Base-by-base conservation (phyloP, 345 rosid species). In the Physaria fendleri region DNA sequence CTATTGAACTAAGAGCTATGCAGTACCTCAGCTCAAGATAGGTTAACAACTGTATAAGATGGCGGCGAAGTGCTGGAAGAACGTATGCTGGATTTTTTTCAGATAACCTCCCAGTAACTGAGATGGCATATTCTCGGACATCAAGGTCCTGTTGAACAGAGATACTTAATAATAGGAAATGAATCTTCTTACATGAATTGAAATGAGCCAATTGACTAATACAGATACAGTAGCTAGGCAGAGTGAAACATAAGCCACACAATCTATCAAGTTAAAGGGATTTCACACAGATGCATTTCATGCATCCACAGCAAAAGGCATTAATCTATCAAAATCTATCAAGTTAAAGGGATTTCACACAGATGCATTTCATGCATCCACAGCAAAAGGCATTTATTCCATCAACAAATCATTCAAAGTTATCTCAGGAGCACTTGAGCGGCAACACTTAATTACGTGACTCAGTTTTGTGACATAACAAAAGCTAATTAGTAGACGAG, bases 61-160 rank as follows among this genome's bases (percentile, higher is more conserved):
- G 94, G 62, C 97, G 99, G 64, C 97, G 99, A 69, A 93, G 94
- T 60, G 99, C 99, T 27, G 99, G 99, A 78, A 93, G 95, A 69
- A 93, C 99, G 71, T 93, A 93, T 49, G 99, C 97, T 42, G 99
- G 99, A 74, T 93, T 93, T 76, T 85, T 93, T 70, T 89, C 97
- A 17, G 99, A 89, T 71, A 93, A 76, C 70, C 96, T 78, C 73
- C 99, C 99, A 62, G 95, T 88, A 51, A 93, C 79, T 11, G 99
- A 89, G 77, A 93, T 93, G 52, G 92, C 95, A 76, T 80, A 89
- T 67, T 85, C 99, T 71, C 95, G 83, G 69, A 89, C 97, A 69
- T 77, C 97, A 73, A 85, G 87, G 78, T 89, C 99, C 99, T 93
- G 67, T 71, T 48, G 72, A 71, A 71, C 56, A 21, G 56, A 27